phyloP scores from a whole-genome alignment of 106 monocot genomes.

The Dioscorea alata region DNA sequence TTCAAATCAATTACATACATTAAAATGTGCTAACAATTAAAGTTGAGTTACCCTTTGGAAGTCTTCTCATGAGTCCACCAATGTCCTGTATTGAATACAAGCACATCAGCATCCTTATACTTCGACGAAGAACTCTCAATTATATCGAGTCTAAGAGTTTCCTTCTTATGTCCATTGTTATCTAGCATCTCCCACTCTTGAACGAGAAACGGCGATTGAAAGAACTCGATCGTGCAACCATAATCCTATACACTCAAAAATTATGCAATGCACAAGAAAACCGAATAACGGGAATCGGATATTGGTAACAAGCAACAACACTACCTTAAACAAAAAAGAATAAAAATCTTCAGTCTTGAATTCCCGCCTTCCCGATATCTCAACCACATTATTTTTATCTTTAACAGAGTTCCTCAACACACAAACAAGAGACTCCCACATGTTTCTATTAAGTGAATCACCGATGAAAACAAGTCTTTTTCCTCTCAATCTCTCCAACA shows the following conservation, averaged over 20 bases:
- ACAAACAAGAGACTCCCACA: constrained; percentile 95
- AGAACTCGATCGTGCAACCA: constrained; percentile 75
- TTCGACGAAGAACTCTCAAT: constrained; percentile 55
- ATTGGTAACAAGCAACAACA: not conserved
- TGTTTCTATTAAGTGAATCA: constrained; percentile 91
- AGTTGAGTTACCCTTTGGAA: constrained; percentile 56
- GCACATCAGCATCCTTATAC: constrained; percentile 71
- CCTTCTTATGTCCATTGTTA: constrained; percentile 46
- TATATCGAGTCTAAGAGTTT: constrained; percentile 79
- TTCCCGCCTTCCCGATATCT: constrained; percentile 57
- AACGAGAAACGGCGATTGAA: constrained; percentile 84
- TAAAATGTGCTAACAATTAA: not conserved
- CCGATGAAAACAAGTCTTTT: constrained; percentile 86
- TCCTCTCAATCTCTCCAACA: constrained; percentile 79
- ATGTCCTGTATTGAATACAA: constrained; percentile 88
- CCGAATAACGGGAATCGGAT: no score
- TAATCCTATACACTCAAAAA: constrained; percentile 47
- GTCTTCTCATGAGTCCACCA: constrained; percentile 99
- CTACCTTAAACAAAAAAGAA: constrained; percentile 76
- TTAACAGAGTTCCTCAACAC: constrained; percentile 56
- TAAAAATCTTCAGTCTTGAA: constrained; percentile 77
- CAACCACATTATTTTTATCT: constrained; percentile 70
- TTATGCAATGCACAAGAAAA: not conserved
- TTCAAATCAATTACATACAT: not conserved
- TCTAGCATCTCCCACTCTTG: constrained; percentile 80